Conservation (phyloP, 768 basidiomycete species). For the Leccinum uliginosum region DNA sequence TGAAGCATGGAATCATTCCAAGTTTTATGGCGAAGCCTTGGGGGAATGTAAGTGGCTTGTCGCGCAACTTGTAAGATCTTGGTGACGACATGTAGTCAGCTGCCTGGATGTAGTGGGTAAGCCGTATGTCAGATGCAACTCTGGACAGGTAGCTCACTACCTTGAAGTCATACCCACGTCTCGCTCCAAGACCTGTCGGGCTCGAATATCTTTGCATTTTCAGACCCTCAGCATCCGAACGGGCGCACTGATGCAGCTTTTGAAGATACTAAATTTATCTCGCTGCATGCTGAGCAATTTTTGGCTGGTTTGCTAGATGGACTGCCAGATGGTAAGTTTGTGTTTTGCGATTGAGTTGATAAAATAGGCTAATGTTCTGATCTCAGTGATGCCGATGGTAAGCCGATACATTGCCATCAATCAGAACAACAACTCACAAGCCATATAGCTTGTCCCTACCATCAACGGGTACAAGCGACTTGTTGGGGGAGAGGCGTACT, state of each 20-base stretch:
- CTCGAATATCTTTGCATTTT: slow-evolving; percentile 75
- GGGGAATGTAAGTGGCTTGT: slow-evolving; percentile 62
- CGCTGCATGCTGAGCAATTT: slow-evolving; percentile 83
- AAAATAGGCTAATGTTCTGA: neutral
- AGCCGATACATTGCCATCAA: slow-evolving; percentile 14
- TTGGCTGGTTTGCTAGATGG: slow-evolving; percentile 91
- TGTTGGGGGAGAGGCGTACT: slow-evolving; percentile 88
- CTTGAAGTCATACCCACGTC: slow-evolving; percentile 80
- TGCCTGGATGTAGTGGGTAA: slow-evolving; percentile 94
- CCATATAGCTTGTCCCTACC: slow-evolving; percentile 69
- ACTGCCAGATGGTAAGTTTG: slow-evolving; percentile 71
- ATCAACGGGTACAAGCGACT: slow-evolving; percentile 98
- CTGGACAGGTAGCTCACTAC: neutral
- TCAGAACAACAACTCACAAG: neutral
- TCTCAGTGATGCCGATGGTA: slow-evolving; percentile 79
- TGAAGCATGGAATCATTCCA: slow-evolving; percentile 83
- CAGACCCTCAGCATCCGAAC: slow-evolving; percentile 50
- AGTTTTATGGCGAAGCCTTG: slow-evolving; percentile 99
- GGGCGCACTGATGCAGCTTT: slow-evolving; percentile 71
- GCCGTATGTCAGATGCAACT: slow-evolving; percentile 19
- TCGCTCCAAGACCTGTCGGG: slow-evolving; percentile 70
- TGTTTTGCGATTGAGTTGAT: neutral
- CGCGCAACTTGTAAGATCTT: neutral
- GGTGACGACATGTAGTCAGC: slow-evolving; percentile 37
- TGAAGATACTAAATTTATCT: slow-evolving; percentile 81